Conservation (phyloP, 2,329 filamentous ascomycete genomes). For the Colletotrichum australisinense region DNA sequence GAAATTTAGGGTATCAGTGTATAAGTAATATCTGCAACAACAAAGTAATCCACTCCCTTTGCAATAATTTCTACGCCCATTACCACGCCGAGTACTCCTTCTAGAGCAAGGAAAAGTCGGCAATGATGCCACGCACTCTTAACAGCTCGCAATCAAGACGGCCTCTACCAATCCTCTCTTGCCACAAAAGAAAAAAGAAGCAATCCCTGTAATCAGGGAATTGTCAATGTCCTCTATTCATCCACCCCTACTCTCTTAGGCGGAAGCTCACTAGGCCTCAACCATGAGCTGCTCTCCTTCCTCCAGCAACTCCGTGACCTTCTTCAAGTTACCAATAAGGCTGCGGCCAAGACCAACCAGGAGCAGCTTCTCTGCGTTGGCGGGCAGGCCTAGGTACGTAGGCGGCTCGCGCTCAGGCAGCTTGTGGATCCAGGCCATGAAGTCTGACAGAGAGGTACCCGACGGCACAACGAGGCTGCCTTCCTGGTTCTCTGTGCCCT, state of each 20-base stretch:
- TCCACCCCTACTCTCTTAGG: too few relatives aligned
- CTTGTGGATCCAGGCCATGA: slow-evolving; percentile 89
- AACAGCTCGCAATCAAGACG: neutral
- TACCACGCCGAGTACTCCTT: neutral
- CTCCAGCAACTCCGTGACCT: slow-evolving; percentile 88
- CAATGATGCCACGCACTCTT: neutral
- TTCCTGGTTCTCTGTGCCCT: slow-evolving; percentile 68
- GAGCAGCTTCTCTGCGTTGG: slow-evolving; percentile 95
- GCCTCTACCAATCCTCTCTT: neutral
- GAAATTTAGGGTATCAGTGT: slow-evolving; percentile 11
- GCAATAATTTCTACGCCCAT: neutral
- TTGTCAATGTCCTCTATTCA: neutral
- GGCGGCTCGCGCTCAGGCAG: slow-evolving; percentile 96
- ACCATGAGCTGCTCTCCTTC: slow-evolving; percentile 93
- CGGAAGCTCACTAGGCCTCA: slow-evolving; percentile 56
- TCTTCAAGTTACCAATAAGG: slow-evolving; percentile 85
- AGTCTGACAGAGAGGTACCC: slow-evolving; percentile 85
- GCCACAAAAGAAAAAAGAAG: neutral
- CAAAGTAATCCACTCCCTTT: neutral
- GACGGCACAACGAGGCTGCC: slow-evolving; percentile 79
- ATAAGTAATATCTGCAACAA: neutral
- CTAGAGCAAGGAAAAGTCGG: neutral
- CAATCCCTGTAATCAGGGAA: neutral
- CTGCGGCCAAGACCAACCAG: slow-evolving; percentile 88
- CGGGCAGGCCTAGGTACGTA: slow-evolving; percentile 91